Base-by-base conservation (phyloP, 805 yeast species). In the Blastobotrys parvus region DNA sequence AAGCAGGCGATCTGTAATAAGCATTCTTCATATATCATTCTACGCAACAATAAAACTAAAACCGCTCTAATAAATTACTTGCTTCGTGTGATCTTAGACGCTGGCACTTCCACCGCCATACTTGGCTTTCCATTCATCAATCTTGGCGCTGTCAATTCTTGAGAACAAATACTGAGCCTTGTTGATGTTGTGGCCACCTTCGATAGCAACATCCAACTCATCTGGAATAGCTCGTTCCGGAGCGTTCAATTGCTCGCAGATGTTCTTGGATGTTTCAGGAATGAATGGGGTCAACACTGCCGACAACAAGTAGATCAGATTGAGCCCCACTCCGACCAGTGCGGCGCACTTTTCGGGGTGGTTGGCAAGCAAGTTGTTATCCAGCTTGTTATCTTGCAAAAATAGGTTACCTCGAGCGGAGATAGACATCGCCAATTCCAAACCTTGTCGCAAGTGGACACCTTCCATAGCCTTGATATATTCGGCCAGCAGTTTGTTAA, bases 311-410 rank as follows among this genome's bases (percentile, higher is more conserved):
- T 88, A 89, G 39, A 90, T 78, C 60, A 90, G 70, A 67, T 90
- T 92, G 62, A 92, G 70, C 46, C 94, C 97, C 42, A 86, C 82
- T 50, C 85, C 95, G 44, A 92, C 84, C 41, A 90, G 95, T 2
- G 95, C 95, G 58, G 88, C 96, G 11, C 95, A 77, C 57, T 77
- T 78, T 27, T 74, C 85, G 35, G 96, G 94, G 39, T 67, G 61
- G 57, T 86, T 77, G 44, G 78, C 75, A 64, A 79, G 86, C 51
- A 89, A 71, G 7, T 84, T 71, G 72, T 92, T 92, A 65, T 90
- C 97, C 56, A 92, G 74, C 68, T 89, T 89, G 69, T 89, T 88
- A 41, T 90, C 98, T 69, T 92, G 99, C 62, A 92, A 74, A 74
- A 90, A 92, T 63, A 74, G 83, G 68, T 92, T 92, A 65, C 98